phyloP scores from a whole-genome alignment of 768 basidiomycete species.

The Mycena leptocephala region DNA sequence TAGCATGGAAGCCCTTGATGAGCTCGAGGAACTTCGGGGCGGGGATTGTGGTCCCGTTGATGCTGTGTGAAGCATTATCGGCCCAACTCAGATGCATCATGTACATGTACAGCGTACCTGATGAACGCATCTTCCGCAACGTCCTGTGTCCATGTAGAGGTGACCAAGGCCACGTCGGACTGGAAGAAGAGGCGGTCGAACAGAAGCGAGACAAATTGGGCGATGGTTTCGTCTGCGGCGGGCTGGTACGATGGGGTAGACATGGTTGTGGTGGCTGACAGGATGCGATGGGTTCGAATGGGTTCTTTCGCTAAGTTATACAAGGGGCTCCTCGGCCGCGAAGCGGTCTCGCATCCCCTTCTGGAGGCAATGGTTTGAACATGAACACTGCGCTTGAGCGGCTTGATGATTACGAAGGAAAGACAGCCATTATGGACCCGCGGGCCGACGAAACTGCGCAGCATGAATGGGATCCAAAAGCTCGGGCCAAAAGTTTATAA shows the following conservation, averaged over 20 bases:
- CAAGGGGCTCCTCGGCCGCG: too few species aligned
- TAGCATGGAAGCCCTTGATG: not conserved
- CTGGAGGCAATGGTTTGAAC: too few species aligned
- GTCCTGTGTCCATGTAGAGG: not conserved
- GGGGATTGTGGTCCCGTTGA: not conserved
- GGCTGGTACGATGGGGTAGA: not conserved
- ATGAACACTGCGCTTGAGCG: too few species aligned
- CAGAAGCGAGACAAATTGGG: not conserved
- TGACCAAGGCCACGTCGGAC: not conserved
- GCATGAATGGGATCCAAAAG: too few species aligned
- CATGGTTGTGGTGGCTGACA: not conserved
- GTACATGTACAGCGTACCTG: not conserved
- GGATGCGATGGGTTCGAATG: not conserved
- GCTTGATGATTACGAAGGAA: too few species aligned
- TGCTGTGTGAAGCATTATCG: not conserved
- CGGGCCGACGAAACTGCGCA: too few species aligned
- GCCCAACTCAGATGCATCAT: not conserved
- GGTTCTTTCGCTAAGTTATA: not conserved
- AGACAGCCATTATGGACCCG: too few species aligned
- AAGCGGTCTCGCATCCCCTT: too few species aligned
- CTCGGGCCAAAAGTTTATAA: too few species aligned
- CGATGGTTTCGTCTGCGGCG: constrained; percentile 1
- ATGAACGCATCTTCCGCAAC: not conserved
- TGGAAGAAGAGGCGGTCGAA: not conserved
- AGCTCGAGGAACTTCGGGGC: not conserved